Evolutionary conservation across 108 stramenopile species (phyloP), one percentile per base, ranked within the genome.

Genomic region (Fragilaria crotonensis): DNA sequence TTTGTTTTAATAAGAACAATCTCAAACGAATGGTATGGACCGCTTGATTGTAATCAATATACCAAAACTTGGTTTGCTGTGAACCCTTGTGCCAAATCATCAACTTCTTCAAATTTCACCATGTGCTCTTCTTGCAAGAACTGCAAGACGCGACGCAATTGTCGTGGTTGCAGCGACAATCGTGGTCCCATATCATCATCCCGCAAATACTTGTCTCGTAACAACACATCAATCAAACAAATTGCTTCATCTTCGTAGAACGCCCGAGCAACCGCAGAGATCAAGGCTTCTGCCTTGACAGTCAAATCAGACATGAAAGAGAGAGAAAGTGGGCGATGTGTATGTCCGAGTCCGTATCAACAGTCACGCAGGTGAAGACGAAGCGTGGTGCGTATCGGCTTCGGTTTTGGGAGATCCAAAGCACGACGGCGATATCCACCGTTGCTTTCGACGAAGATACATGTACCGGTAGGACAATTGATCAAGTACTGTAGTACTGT

Each of bases 151-250:
- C 78, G 54, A 21, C 93, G 75, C 25, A 94, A 61, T 33, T 85
- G 81, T 60, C 85, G 80, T 5, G 87, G 80, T 11, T 86, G 89
- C 44, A 94, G 50, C 23, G 57, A 66, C 48, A 94, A 62, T 0
- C 93, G 71, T 19, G 77, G 75, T 3, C 76, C 84, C 89, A 94
- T 90, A 73, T 94, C 93, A 65, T 94, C 93, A 71, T 94, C 93
- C 17, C 93, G 79, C 9, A 94, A 64, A 57, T 70, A 94, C 64
- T 94, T 90, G 77, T 94, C 93, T 5, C 89, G 81, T 23, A 94
- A 70, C 29, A 94, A 28, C 0, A 90, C 87, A 69, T 94, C 93
- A 60, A 94, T 79, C 54, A 94, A 78, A 49, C 76, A 85, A 45
- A 90, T 75, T 17, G 71, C 83, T 2, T 87, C 85, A 59, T 94